Evolutionary conservation across 257 asterid species (phyloP), one percentile per base, ranked within the genome.

Genomic region (Fraxinus quadrangulata): DNA sequence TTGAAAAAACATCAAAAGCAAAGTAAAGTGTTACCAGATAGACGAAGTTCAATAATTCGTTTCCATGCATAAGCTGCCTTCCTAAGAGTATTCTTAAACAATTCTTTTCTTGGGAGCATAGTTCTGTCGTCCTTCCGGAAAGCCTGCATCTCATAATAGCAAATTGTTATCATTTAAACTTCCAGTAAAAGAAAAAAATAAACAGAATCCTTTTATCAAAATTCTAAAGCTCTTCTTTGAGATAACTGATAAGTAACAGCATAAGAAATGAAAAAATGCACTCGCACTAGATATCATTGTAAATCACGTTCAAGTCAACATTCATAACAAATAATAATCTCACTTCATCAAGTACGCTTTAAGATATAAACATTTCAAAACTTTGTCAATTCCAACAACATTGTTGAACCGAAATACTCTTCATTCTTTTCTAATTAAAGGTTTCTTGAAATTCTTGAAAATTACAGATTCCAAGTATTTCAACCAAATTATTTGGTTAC

Each of bases 1-100:
- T 26, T 24, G 45, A n/a, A 61, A 70, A 28, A 74, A 70, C 28
- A 8, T 30, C 24, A 49, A 13, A 65, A 42, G 17, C 6, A 56
- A 16, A 56, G 70, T 28, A 39, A 56, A 30, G 69, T 31, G 59
- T 39, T 71, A 91, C 99, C 96, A 17, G 97, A 78, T 19, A 96
- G 85, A 76, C 78, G 97, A 78, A 89, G 97, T 28, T 96, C 98
- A 77, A 67, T 72, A 78, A 96, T 89, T 72, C 79, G 86, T 76
- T 93, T 89, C 92, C 91, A 92, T 47, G 97, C 99, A 85, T 92
- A 82, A 79, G 95, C 86, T 39, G 98, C 89, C 89, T 96, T 96
- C 86, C 95, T 89, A 72, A 96, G 89, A 45, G 99, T 96, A 82
- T 89, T 90, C 76, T 93, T 96, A 79, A 96, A 96, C 90, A 96